Base-by-base conservation (phyloP, 176 grass and related monocot species). In the Oryza nivara region DNA sequence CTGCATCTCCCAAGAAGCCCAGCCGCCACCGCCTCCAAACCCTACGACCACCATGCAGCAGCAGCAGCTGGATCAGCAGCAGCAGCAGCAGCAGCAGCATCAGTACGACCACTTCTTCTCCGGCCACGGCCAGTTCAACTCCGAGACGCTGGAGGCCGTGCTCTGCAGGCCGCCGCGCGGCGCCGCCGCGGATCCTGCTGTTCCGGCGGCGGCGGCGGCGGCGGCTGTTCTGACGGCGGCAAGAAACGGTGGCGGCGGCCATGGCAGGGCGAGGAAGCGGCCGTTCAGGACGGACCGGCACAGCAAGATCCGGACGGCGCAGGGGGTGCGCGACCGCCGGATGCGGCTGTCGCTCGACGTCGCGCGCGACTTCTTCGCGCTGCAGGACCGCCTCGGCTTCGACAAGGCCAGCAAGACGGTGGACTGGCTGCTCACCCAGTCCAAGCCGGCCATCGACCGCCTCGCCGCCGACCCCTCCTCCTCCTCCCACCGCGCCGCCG, bases 361-460 rank as follows among this genome's bases (percentile, higher is more conserved):
- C 8, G 92, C 95, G 4, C 83, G 88, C 43, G 68, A 97, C 56
- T 97, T 97, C 86, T 97, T 97, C 68, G 84, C 79, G 17, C 89
- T 97, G 69, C 95, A 97, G 89, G 95, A 97, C 89, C 80, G 76
- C 2, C 95, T 92, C 17, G 95, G 95, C 64, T 97, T 97, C 77
- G 95, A 97, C 79, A 97, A 91, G 88, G 90, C 95, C 69, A 97
- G 95, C 90, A 87, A 97, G 85, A 97, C 95, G 47, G 86, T 97
- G 54, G 86, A 94, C 80, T 97, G 95, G 95, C 92, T 97, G 34
- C 90, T 97, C 40, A 94, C 90, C 22, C 88, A 91, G 83, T 90
- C 95, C 65, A 97, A 97, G 67, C 67, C 87, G 17, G 91, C 90
- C 75, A 97, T 97, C 32, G 86, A 94, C 54, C 84, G 86, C 5